Base-by-base conservation (phyloP, 2,329 filamentous ascomycete species). In the Xylaria hypoxylon region DNA sequence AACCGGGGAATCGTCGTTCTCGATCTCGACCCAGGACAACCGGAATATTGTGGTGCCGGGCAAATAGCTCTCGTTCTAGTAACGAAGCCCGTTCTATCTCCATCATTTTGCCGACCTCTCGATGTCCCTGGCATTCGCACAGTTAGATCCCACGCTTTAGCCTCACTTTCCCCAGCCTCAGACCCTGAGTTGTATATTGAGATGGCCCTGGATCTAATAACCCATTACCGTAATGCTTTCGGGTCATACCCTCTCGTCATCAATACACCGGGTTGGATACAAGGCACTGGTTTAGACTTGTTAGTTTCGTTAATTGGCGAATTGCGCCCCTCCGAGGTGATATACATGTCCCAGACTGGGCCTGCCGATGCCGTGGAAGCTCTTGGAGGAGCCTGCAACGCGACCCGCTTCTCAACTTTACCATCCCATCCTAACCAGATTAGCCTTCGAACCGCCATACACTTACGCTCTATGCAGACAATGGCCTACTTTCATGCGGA, bases 21-120 rank as follows among this genome's bases (percentile, higher is more conserved):
- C 6, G 92, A 96, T 71, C 82, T 95, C 10, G 92, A 96, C 74
- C 90, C 91, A 0, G 90, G 89, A 0, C 92, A 94, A 73, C 91
- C 92, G 2, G 92, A 94, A 74, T 94, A 91, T 75, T 87, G 86
- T 0, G 84, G 89, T 1, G 86, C 89, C 0, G 92, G 92, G 0
- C 88, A 90, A 15, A 74, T 95, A 22, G 92, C 91, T 1, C 85
- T 95, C 3, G 80, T 90, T 15, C 82, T 86, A 31, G 78, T 94
- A 11, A 82, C 80, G 1, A 78, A 83, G 33, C 87, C 89, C 0
- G 89, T 92, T 57, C 80, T 94, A 5, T 85, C 88, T 0, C 86
- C 90, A 0, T 83, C 90, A 0, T 94, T 92, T 73, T 88, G 88
- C 7, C 90, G 92, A 70, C 85, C 80, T 3, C 73, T 78, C 6